These are phyloP conservation scores for Gardenia jasminoides DNA, from an alignment of 257 asterid species.

Conservation along the genomic window DNA sequence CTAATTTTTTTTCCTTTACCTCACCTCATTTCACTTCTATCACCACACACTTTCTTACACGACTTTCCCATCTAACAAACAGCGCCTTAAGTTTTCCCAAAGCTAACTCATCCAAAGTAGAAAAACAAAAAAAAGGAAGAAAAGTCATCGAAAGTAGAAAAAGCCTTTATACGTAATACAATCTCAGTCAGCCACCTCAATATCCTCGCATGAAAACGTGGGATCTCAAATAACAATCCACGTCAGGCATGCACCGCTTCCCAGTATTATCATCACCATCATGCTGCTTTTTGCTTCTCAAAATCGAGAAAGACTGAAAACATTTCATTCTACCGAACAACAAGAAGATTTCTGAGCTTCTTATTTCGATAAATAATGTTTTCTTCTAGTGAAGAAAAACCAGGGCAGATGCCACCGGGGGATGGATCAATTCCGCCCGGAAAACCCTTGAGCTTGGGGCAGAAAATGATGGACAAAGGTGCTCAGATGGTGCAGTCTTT, in stretches of 20 bases:
- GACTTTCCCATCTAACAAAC: no score
- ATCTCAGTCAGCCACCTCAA: neutral
- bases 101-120: no score
- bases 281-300: neutral
- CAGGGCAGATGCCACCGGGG: conserved; percentile 20
- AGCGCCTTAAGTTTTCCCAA: no score
- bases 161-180: no score
- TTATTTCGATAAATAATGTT: neutral
- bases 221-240: neutral
- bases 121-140: no score
- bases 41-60: no score
- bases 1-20: no score
- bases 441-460: conserved; percentile 41
- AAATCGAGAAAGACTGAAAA: neutral
- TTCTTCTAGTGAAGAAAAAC: conserved; percentile 8
- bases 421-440: conserved; percentile 77
- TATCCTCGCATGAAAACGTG: conserved; percentile 3
- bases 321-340: no score
- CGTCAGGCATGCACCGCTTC: neutral
- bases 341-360: neutral
- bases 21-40: no score
- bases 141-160: no score
- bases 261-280: neutral
- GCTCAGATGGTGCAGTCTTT: conserved; percentile 65
- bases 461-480: conserved; percentile 55